A percentile compares a stretch with the other conserved stretches of the same genome.
These are phyloP conservation scores for Backusella circina DNA, from an alignment of 192 early-diverging fungal genomes.

Conservation along the genomic window DNA sequence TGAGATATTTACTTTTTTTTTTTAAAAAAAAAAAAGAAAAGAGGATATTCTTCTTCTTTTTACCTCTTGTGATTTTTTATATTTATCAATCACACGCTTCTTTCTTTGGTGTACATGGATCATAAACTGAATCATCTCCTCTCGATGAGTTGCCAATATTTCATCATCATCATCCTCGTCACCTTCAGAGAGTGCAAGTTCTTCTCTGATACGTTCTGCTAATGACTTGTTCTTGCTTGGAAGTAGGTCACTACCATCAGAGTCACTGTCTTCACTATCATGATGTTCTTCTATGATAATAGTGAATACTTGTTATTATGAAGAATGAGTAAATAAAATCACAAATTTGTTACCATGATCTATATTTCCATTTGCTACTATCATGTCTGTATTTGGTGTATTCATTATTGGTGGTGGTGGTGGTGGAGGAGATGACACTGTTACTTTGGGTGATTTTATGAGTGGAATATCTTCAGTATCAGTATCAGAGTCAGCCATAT, in stretches of 20 bases:
- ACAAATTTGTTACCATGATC: background rate
- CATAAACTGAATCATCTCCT: slow-evolving; percentile 41
- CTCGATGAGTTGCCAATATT: slow-evolving; percentile 18
- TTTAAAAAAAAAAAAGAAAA: background rate
- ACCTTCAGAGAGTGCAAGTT: slow-evolving; percentile 10
- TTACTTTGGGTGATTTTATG: background rate
- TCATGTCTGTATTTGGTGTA: background rate
- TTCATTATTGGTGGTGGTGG: background rate
- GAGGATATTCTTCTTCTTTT: background rate
- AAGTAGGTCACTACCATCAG: background rate
- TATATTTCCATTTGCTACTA: background rate
- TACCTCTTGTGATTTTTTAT: slow-evolving; percentile 33
- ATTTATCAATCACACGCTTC: slow-evolving; percentile 35
- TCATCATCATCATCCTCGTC: slow-evolving; percentile 26
- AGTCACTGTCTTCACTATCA: slow-evolving; percentile 13
- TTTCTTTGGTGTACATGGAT: slow-evolving; percentile 31
- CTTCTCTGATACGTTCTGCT: background rate
- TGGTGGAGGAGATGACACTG: background rate
- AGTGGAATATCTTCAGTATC: slow-evolving; percentile 24
- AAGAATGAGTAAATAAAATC: too few species aligned
- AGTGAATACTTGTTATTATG: background rate
- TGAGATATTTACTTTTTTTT: background rate
- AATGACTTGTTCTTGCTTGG: background rate
- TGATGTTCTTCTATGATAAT: background rate
- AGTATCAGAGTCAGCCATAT: slow-evolving; percentile 26